Conservation (phyloP, 306 rosid species). For the Vicia sativa region DNA sequence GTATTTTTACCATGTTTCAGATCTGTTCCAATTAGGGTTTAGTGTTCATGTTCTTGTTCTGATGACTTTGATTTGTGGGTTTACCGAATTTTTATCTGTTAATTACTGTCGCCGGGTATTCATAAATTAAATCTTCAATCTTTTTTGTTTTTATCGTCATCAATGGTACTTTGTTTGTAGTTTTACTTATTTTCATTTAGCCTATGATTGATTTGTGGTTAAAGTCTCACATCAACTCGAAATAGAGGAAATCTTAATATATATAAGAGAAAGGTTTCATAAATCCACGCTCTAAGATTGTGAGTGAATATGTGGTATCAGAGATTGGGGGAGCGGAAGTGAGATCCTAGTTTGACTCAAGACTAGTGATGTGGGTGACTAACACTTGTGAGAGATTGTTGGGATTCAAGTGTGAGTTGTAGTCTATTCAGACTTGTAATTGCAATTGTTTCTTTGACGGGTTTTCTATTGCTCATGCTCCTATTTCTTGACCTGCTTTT, state of each 20-base stretch:
- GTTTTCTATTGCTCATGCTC: not conserved
- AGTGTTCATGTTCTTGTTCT: not conserved
- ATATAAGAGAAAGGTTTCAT: too few relatives aligned
- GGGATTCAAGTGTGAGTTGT: too few relatives aligned
- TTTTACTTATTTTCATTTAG: constrained; percentile 16
- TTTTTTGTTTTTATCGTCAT: not conserved
- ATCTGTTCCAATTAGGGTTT: constrained; percentile 42
- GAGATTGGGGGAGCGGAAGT: too few relatives aligned
- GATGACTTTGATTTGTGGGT: constrained; percentile 10
- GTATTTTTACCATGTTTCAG: constrained; percentile 36
- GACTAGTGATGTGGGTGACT: too few relatives aligned
- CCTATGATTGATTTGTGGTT: not conserved
- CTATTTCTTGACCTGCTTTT: constrained; percentile 8
- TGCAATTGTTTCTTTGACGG: constrained; percentile 20
- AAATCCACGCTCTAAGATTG: too few relatives aligned
- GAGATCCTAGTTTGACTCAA: too few relatives aligned
- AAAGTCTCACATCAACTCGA: too few relatives aligned
- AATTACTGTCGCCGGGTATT: constrained; percentile 3
- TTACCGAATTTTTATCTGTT: constrained; percentile 24
- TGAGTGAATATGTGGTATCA: too few relatives aligned
- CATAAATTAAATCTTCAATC: not conserved
- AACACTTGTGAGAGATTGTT: too few relatives aligned
- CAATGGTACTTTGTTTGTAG: not conserved
- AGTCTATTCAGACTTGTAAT: constrained; percentile 12
- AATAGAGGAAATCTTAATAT: too few relatives aligned